Base-by-base conservation (phyloP, 257 asterid species). In the Ophiorrhiza pumila region DNA sequence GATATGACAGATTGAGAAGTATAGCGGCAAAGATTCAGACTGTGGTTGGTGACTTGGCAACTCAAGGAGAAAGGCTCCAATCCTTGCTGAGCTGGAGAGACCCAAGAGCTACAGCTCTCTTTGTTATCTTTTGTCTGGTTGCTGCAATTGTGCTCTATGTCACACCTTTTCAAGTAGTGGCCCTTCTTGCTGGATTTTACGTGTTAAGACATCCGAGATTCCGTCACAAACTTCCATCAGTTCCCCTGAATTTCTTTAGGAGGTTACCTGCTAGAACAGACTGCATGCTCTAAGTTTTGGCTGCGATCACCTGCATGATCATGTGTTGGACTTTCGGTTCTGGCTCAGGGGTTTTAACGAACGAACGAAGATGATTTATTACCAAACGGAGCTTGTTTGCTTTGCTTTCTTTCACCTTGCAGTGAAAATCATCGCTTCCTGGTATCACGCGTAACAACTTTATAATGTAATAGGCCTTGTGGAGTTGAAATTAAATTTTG, bases 181-280 rank as follows among this genome's bases (percentile, higher is more conserved):
- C 77, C 0, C 74, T 82, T 69, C 77, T 85, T 22, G 18, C 72
- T 4, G 87, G 89, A 32, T 79, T 85, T 62, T 85, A 82, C 43
- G 78, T 77, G 66, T 65, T 85, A 32, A 75, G 89, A 53, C 89
- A 85, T 75, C 89, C 89, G 4, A 82, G 86, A 76, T 85, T 85
- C 77, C 84, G 87, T 4, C 74, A 75, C 77, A 85, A 75, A 76
- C 85, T 82, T 64, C 89, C 89, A 25, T 82, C 87, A 0, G 85
- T 82, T 71, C 85, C 89, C 0, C 78, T 82, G 32, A 85, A 82
- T 45, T 85, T 85, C 85, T 85, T 85, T 72, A 69, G 84, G 71
- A 83, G 89, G 77, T 82, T 85, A 11, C 89, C 89, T 29, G 89
- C 89, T 15, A 85, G 85, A 72, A 81, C 89, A 55, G 85, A 85